A percentile compares a stretch with the other conserved stretches of the same genome.
phyloP scores from a whole-genome alignment of 2,329 filamentous ascomycete species.

The Venturia oleaginea region DNA sequence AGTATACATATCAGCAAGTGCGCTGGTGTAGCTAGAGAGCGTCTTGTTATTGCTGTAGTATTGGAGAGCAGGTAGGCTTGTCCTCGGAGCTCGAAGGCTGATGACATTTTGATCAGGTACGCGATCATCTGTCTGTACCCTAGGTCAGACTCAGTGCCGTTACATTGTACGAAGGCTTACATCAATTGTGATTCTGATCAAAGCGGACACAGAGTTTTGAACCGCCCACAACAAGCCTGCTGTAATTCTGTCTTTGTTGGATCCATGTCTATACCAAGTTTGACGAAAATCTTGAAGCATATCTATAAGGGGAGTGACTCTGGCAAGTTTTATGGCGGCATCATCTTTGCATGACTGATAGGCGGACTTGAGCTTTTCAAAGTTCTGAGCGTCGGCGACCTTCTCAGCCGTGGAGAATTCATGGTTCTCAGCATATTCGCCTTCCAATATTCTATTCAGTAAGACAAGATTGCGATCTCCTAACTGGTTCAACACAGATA shows the following conservation, averaged over 20 bases:
- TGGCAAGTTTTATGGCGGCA: neutral
- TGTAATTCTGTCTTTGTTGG: neutral
- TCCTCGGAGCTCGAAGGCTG: neutral
- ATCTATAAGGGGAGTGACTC: neutral
- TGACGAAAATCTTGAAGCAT: neutral
- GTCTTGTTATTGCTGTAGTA: neutral
- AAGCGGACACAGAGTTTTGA: neutral
- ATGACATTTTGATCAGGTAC: neutral
- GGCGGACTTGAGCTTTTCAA: neutral
- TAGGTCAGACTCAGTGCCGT: neutral
- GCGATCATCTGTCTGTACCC: neutral
- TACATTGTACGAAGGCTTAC: neutral
- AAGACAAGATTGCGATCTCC: neutral
- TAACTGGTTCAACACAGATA: neutral
- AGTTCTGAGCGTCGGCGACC: neutral
- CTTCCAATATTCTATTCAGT: neutral
- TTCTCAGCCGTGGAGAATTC: neutral
- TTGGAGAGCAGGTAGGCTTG: neutral
- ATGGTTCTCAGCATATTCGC: neutral
- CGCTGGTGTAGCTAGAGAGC: neutral
- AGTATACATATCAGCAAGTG: neutral
- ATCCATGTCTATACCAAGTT: neutral
- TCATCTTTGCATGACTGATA: neutral
- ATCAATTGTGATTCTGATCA: neutral
- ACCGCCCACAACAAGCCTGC: neutral